Percentiles rank a stretch among this genome's conserved stretches.
Conservation (phyloP, 305 asterid genomes). For the Ilex paraguariensis region DNA sequence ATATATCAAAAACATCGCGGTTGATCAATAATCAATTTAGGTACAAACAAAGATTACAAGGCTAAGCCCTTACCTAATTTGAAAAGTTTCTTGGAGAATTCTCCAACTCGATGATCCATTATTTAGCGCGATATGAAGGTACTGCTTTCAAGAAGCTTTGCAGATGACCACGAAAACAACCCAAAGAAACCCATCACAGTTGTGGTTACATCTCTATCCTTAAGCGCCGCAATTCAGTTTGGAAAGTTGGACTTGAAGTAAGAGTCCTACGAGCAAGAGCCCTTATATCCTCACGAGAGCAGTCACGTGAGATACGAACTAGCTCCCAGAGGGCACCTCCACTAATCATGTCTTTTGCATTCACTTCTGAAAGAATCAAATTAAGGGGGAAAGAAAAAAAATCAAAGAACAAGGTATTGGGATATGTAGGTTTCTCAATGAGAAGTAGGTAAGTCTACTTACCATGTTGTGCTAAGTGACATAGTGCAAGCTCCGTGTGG, state of each 20-base stretch:
- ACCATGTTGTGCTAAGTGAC: slow-evolving; percentile 80
- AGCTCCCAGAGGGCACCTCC: slow-evolving; percentile 99
- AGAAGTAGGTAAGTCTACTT: not conserved
- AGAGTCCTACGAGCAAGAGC: slow-evolving; percentile 87
- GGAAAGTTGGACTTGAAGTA: slow-evolving; percentile 73
- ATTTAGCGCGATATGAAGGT: too few species aligned
- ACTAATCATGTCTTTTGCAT: slow-evolving; percentile 72
- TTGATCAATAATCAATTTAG: too few species aligned
- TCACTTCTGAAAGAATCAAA: slow-evolving; percentile 45
- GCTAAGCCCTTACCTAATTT: too few species aligned
- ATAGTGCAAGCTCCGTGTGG: slow-evolving; percentile 94
- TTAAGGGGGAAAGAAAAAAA: not conserved
- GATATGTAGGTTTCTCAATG: not conserved
- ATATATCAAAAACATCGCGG: too few species aligned
- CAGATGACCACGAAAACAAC: not conserved
- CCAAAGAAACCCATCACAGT: not conserved
- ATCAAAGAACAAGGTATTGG: slow-evolving; percentile 1
- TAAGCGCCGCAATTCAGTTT: slow-evolving; percentile 72
- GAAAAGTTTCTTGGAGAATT: too few species aligned
- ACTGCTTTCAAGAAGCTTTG: too few species aligned
- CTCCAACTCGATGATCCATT: too few species aligned
- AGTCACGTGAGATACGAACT: slow-evolving; percentile 91
- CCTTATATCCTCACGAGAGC: slow-evolving; percentile 90
- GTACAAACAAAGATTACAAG: too few species aligned
- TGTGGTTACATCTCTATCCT: slow-evolving; percentile 64